Base-by-base conservation (phyloP, 176 grass and related monocot species). In the Leersia perrieri region DNA sequence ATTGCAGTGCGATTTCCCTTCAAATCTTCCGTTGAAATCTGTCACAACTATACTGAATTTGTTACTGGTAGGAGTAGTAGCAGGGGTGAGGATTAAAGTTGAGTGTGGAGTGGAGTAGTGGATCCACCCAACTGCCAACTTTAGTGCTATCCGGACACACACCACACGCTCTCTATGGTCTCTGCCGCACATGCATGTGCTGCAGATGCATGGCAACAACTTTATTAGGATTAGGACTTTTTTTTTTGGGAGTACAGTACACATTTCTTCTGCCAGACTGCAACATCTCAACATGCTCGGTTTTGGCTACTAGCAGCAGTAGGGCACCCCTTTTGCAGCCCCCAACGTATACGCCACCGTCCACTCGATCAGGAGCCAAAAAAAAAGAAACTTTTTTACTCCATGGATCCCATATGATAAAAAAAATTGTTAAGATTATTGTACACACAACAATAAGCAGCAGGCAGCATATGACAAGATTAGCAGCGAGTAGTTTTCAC, bases 101-200 rank as follows among this genome's bases (percentile, higher is more conserved):
- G 32, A 72, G 55, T 64, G 16, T 64, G 16, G 28, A n/a, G 30
- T 58, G 45, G 44, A n/a, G 5, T 20, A 55, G 51, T 58, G 26
- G 11, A 47, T 36, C 33, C 15, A 51, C 12, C 72, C 77, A 89
- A 65, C 77, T 0, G 57, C 65, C 33, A 32, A 1, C 87, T 64
- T 89, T 85, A 89, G 77, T 85, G 14, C 70, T 53, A 18, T 32
- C 82, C 32, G 60, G 58, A 22, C 80, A 44, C 79, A 9, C n/a
- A n/a, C n/a, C n/a, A n/a, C n/a, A n/a, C n/a, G n/a, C n/a, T n/a
- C n/a, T n/a, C n/a, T n/a, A n/a, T n/a, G n/a, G n/a, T n/a, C n/a
- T n/a, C 45, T 4, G 45, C 23, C 11, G 33, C 80, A 36, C 70
- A 65, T 57, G 83, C 83, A 89, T 86, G 83, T 89, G 83, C 83